These are phyloP conservation scores for Coniferiporia sulphurascens DNA, from an alignment of 1,284 basidiomycete species.

Conservation along the genomic window DNA sequence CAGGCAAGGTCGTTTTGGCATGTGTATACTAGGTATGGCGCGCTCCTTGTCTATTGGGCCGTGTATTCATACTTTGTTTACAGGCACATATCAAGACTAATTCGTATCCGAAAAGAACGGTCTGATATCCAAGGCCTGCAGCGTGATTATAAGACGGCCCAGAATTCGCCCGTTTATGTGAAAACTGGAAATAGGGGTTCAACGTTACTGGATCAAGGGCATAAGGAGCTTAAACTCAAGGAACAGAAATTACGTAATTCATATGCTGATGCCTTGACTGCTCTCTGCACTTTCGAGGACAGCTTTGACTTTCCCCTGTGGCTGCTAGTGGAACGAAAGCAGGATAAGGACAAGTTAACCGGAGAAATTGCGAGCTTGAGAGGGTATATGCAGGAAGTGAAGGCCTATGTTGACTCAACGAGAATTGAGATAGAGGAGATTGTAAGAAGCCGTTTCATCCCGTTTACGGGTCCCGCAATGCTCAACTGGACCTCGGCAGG, in stretches of 20 bases:
- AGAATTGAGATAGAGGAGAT: background rate
- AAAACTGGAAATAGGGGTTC: slow-evolving; percentile 1
- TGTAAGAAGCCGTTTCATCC: background rate
- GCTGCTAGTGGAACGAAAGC: background rate
- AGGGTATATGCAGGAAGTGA: background rate
- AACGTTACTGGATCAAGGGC: background rate
- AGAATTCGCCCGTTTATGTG: slow-evolving; percentile 2
- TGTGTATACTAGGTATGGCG: background rate
- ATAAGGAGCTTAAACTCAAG: background rate
- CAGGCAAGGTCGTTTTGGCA: slow-evolving; percentile 6
- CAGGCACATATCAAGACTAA: background rate
- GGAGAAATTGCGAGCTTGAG: background rate
- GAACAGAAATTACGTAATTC: background rate
- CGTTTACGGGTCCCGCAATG: background rate
- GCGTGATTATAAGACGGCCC: slow-evolving; percentile 2
- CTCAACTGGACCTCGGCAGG: background rate
- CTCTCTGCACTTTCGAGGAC: slow-evolving; percentile 4
- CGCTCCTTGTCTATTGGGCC: background rate
- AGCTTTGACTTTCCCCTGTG: slow-evolving; percentile 12
- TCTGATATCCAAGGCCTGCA: background rate
- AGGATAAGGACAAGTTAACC: background rate
- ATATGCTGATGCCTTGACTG: background rate
- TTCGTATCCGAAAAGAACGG: background rate
- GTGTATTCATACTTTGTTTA: background rate
- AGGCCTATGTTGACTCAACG: slow-evolving; percentile 3